These are phyloP conservation scores for Fusarium agapanthi DNA, from an alignment of 2,329 filamentous ascomycete species.

Conservation along the genomic window DNA sequence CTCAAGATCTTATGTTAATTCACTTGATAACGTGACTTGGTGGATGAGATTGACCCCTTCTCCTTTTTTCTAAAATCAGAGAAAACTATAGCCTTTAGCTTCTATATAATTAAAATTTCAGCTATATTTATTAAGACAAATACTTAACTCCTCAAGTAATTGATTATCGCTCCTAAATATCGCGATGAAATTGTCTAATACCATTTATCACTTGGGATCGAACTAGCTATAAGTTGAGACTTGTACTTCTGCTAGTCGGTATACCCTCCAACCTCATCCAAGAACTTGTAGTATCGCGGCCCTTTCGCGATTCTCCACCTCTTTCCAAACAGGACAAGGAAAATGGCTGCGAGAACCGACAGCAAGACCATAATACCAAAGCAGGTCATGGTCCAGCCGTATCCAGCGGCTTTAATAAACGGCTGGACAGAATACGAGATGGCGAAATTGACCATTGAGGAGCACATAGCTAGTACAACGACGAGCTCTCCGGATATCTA, in stretches of 20 bases:
- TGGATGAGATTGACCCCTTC: neutral
- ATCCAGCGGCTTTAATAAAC: neutral
- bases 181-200: accelerated
- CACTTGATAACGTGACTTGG: accelerated
- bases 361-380: neutral
- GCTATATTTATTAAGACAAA: too few species aligned
- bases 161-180: accelerated
- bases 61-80: accelerated
- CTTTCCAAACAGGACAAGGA: neutral
- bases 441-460: neutral
- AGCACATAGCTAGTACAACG: neutral
- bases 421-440: neutral
- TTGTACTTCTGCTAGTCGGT: neutral
- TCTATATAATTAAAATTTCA: accelerated
- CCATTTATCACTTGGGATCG: neutral
- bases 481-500: neutral
- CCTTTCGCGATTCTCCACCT: neutral
- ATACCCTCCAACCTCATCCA: neutral
- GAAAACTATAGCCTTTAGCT: neutral
- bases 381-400: neutral
- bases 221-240: neutral
- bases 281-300: neutral
- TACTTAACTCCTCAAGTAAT: accelerated
- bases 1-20: neutral
- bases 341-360: neutral